Conservation (phyloP, 164 flowering plant genomes). For the Magnolia sinica region DNA sequence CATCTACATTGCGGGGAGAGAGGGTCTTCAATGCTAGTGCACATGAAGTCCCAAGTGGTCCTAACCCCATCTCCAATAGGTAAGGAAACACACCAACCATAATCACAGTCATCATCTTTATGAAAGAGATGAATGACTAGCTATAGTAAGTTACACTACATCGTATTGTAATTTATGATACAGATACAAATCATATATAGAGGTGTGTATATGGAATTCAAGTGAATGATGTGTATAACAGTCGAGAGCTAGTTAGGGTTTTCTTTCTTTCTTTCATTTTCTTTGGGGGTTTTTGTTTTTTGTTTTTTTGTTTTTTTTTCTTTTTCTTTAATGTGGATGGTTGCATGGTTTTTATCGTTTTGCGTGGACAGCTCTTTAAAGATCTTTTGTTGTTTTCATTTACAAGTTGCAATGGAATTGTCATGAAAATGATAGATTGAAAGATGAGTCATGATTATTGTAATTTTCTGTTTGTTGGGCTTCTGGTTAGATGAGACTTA, state of each 20-base stretch:
- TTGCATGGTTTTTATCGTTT: neutral
- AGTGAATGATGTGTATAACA: neutral
- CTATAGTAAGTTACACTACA: neutral
- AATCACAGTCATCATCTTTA: neutral
- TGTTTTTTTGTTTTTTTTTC: neutral
- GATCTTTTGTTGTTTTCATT: neutral
- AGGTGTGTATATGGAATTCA: neutral
- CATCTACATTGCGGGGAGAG: neutral
- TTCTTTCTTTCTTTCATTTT: neutral
- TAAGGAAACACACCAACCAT: neutral
- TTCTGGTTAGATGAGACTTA: neutral
- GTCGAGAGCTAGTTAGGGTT: neutral
- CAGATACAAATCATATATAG: neutral
- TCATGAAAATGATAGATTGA: slow-evolving; percentile 4
- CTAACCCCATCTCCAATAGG: slow-evolving; percentile 66
- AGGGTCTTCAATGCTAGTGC: slow-evolving; percentile 40
- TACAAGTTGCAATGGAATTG: neutral
- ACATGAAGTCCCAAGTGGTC: slow-evolving; percentile 89
- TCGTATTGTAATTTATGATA: neutral
- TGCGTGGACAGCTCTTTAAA: neutral
- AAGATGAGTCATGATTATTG: neutral
- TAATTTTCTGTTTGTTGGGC: neutral
- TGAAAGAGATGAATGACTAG: neutral
- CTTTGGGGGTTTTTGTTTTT: neutral
- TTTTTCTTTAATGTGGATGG: neutral